Conservation (phyloP, 208 protist genomes). For the Acanthamoeba castellanii region DNA sequence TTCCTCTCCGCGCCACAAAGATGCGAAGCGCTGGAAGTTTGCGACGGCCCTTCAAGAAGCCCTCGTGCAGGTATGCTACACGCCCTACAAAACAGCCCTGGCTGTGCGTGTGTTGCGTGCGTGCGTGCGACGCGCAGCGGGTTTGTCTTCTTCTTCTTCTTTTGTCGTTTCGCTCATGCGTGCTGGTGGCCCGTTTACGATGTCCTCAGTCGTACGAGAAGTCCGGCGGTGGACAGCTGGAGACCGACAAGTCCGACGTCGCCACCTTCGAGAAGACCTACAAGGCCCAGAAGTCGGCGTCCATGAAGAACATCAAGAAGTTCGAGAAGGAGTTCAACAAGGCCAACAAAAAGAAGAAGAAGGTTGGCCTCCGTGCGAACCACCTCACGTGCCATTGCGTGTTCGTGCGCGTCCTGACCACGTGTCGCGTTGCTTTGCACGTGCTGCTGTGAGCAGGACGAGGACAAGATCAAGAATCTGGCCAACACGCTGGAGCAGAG, state of each 20-base stretch:
- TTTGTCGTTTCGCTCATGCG: neutral
- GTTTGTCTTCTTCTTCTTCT: too few relatives aligned
- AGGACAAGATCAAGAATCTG: conserved; percentile 50
- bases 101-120: neutral
- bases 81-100: neutral
- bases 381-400: too few relatives aligned
- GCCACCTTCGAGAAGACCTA: conserved; percentile 47
- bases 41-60: conserved; percentile 1
- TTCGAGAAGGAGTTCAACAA: conserved; percentile 52
- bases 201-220: conserved; percentile 22
- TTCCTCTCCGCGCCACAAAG: neutral
- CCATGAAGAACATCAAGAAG: conserved; percentile 58
- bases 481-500: neutral
- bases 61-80: conserved; percentile 22
- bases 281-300: conserved; percentile 11
- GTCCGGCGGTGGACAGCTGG: conserved; percentile 26
- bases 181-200: neutral
- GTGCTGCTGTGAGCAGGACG: neutral
- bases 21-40: conserved; percentile 10
- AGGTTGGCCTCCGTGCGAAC: neutral
- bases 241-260: neutral
- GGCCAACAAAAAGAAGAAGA: conserved; percentile 66
- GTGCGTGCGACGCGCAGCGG: too few relatives aligned
- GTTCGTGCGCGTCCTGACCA: too few relatives aligned
- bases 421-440: neutral